phyloP scores from a whole-genome alignment of 208 protist genomes.

The Trypanosoma melophagium region DNA sequence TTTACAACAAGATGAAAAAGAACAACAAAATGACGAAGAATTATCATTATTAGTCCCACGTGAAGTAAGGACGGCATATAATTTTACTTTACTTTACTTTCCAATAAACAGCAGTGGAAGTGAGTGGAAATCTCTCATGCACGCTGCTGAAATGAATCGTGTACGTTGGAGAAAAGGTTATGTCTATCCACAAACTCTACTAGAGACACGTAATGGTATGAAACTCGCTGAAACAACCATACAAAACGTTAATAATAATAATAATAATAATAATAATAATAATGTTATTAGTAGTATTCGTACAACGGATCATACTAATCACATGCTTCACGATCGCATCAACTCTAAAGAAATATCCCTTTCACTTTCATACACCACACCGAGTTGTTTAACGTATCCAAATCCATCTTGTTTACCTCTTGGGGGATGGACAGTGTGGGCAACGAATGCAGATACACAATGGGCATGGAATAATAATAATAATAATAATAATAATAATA shows the following conservation, averaged over 20 bases:
- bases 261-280: neutral
- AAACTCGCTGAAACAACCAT: neutral
- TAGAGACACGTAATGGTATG: slow-evolving; percentile 29
- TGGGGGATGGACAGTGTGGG: slow-evolving; percentile 37
- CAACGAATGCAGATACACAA: slow-evolving; percentile 21
- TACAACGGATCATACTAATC: too few species aligned
- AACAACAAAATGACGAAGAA: neutral
- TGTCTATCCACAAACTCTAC: slow-evolving; percentile 19
- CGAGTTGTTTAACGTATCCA: slow-evolving; percentile 7
- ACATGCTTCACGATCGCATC: too few species aligned
- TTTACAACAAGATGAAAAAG: too few species aligned
- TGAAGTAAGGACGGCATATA: slow-evolving; percentile 16
- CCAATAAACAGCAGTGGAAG: neutral
- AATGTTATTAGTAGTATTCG: neutral
- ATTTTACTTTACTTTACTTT: slow-evolving; percentile 23
- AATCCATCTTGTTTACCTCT: slow-evolving; percentile 20
- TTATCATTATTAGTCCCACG: slow-evolving; percentile 1
- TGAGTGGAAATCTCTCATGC: slow-evolving; percentile 18
- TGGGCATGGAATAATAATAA: slow-evolving; percentile 27
- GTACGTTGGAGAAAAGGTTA: slow-evolving; percentile 23
- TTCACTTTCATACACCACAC: too few species aligned
- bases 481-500: neutral
- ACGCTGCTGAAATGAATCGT: slow-evolving; percentile 28
- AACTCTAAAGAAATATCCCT: too few species aligned
- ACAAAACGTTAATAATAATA: neutral